A percentile compares a stretch with the other conserved stretches of the same genome.
Evolutionary conservation across 1,284 basidiomycete genomes (phyloP).

Genomic region (Ustilago tritici): DNA sequence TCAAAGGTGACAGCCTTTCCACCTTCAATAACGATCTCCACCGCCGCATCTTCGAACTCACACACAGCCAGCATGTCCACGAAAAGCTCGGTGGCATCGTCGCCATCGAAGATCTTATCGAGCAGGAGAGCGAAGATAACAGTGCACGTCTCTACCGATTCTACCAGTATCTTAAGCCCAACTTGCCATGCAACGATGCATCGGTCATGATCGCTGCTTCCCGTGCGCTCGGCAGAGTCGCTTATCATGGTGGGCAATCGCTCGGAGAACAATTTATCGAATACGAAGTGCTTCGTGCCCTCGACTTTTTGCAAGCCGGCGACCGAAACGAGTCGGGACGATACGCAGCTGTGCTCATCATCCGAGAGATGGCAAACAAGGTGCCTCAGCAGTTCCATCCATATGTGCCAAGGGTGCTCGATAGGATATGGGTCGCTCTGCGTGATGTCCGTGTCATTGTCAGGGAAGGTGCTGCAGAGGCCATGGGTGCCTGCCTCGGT

Average conservation of each 20-base stretch:
- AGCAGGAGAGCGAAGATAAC: conserved; percentile 54
- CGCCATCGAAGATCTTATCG: conserved; percentile 75
- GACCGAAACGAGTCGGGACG: conserved; percentile 71
- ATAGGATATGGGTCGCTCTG: conserved; percentile 68
- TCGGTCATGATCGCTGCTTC: conserved; percentile 89
- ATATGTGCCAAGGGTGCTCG: conserved; percentile 65
- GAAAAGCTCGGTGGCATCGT: conserved; percentile 85
- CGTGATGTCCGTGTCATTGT: conserved; percentile 65
- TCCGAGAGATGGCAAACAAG: conserved; percentile 67
- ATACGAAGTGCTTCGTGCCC: conserved; percentile 82
- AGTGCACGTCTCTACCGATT: conserved; percentile 83
- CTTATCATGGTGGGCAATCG: conserved; percentile 81
- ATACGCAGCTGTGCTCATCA: conserved; percentile 69
- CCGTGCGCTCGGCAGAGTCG: conserved; percentile 84
- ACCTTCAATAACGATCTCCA: conserved; percentile 74
- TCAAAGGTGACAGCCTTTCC: conserved; percentile 63
- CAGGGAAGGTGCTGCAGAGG: conserved; percentile 67
- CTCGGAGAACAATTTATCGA: conserved; percentile 90
- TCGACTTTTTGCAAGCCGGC: conserved; percentile 76
- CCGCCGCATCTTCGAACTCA: conserved; percentile 81
- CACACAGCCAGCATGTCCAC: conserved; percentile 80
- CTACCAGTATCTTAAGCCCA: conserved; percentile 89
- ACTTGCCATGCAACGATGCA: conserved; percentile 84
- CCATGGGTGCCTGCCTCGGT: conserved; percentile 68
- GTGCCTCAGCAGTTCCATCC: conserved; percentile 68